These are phyloP conservation scores for Striga hermonthica DNA, from an alignment of 305 asterid genomes.

Conservation along the genomic window DNA sequence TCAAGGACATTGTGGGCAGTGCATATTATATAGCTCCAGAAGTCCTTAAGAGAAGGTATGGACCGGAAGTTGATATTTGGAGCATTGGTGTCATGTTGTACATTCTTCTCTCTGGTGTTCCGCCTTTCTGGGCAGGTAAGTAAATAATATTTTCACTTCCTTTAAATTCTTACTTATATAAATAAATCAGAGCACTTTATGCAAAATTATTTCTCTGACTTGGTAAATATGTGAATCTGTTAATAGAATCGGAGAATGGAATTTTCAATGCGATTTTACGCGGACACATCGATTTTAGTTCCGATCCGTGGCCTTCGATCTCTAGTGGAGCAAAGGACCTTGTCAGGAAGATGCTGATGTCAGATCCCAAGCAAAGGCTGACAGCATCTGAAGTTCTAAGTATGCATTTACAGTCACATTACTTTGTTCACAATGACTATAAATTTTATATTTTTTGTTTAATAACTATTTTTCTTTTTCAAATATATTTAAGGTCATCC, in stretches of 20 bases:
- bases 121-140: constrained; percentile 68
- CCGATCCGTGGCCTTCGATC: constrained; percentile 65
- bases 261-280: constrained; percentile 57
- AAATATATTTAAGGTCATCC: constrained; percentile 43
- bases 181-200: no score
- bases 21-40: constrained; percentile 70
- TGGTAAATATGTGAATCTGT: neutral
- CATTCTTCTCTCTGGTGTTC: constrained; percentile 62
- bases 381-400: constrained; percentile 60
- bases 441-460: neutral
- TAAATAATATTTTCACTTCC: neutral
- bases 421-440: neutral
- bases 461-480: neutral
- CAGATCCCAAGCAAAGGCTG: constrained; percentile 59
- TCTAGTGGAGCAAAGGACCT: constrained; percentile 61
- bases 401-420: constrained; percentile 24
- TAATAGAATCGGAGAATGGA: constrained; percentile 55
- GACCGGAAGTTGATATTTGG: constrained; percentile 66
- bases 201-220: neutral
- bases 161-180: neutral
- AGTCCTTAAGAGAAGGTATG: constrained; percentile 59
- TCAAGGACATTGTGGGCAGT: constrained; percentile 63
- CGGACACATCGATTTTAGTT: constrained; percentile 50
- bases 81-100: constrained; percentile 68
- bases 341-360: constrained; percentile 53